Evolutionary conservation across 73 alveolate genomes (phyloP).

Genomic region (Effrenium voratum): DNA sequence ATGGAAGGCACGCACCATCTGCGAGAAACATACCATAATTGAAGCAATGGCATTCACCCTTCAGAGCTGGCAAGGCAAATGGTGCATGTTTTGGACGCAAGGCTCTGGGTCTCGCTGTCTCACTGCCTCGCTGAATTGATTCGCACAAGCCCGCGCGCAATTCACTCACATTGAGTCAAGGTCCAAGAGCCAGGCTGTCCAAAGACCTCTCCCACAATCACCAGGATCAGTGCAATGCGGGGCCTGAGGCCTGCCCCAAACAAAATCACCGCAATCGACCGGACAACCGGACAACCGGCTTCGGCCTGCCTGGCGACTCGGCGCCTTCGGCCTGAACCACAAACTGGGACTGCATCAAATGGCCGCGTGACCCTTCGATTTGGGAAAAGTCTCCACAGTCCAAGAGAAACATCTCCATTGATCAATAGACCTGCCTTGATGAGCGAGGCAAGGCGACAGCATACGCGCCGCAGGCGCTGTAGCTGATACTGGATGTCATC

Average conservation of each 20-base stretch:
- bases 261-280: too few species aligned
- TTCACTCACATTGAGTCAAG: not conserved
- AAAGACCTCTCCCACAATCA: constrained; percentile 55
- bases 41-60: not conserved
- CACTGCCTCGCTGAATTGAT: not conserved
- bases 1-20: too few species aligned
- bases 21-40: too few species aligned
- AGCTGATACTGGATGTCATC: constrained; percentile 84
- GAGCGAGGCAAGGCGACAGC: constrained; percentile 72
- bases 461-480: constrained; percentile 72
- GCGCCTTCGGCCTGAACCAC: too few species aligned
- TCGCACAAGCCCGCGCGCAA: not conserved
- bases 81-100: not conserved
- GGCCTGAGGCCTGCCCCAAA: too few species aligned
- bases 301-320: too few species aligned
- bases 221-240: constrained; percentile 56
- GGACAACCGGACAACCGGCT: too few species aligned
- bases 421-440: not conserved
- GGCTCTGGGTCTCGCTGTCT: not conserved
- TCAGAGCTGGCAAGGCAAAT: not conserved
- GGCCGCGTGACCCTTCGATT: too few species aligned
- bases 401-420: not conserved
- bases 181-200: constrained; percentile 27
- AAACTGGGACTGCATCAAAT: too few species aligned
- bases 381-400: too few species aligned